phyloP scores from a whole-genome alignment of 1,284 basidiomycete genomes.

The Singerocomus inundabilis region DNA sequence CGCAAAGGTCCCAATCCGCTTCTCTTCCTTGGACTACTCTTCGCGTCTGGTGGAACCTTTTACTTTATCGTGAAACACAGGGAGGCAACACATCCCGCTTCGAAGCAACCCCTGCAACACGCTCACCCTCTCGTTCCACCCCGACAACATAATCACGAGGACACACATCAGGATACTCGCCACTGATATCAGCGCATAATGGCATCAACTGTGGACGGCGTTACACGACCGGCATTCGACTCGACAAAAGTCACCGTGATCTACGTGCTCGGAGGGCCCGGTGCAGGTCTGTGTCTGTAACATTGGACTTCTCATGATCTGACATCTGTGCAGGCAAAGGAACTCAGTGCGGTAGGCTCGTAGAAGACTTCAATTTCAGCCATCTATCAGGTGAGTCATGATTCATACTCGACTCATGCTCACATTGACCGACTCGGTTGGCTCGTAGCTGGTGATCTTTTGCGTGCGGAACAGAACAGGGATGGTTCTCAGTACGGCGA shows the following conservation, averaged over 20 bases:
- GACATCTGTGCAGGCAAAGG: conserved; percentile 75
- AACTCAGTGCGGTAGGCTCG: conserved; percentile 89
- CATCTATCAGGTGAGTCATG: conserved; percentile 82
- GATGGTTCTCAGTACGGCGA: conserved; percentile 84
- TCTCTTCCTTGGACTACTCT: conserved; percentile 54
- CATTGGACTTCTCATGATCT: conserved; percentile 2
- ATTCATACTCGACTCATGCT: background rate
- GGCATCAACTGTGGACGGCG: conserved; percentile 12
- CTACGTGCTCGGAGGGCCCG: conserved; percentile 97
- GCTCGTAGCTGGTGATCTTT: conserved; percentile 85
- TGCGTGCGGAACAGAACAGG: conserved; percentile 91
- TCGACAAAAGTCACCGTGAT: conserved; percentile 80
- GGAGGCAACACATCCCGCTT: conserved; percentile 58
- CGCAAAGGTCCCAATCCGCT: conserved; percentile 59
- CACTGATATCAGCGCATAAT: conserved; percentile 13
- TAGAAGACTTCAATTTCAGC: conserved; percentile 87
- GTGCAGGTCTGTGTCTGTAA: conserved; percentile 64
- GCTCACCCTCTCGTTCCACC: conserved; percentile 68
- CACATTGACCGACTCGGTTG: conserved; percentile 4
- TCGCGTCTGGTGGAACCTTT: conserved; percentile 58
- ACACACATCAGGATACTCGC: conserved; percentile 13
- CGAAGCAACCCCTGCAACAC: conserved; percentile 57
- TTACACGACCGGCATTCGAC: conserved; percentile 59
- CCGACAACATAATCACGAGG: conserved; percentile 36
- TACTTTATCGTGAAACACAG: conserved; percentile 53